Base-by-base conservation (phyloP, 2,329 filamentous ascomycete species). In the Fusarium virguliforme region DNA sequence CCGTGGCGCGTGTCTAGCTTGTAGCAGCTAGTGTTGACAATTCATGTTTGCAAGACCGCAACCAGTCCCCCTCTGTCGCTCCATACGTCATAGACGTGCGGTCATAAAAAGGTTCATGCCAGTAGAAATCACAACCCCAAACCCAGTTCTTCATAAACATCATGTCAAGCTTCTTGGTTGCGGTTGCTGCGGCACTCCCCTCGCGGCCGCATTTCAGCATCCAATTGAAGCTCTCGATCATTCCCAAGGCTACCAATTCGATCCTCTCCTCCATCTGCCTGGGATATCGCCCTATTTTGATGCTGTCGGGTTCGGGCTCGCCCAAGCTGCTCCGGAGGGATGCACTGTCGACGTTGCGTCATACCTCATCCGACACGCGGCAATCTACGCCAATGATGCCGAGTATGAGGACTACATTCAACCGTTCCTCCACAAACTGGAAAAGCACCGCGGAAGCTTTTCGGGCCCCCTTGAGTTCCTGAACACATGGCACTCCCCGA, bases 251-350 rank as follows among this genome's bases (percentile, higher is more conserved):
- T 75, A 75, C 9, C 66, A 63, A 40, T 75, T 75, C 46, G 73
- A 75, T 34, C 71, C 73, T 5, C 73, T 75, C 12, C 57, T 72
- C 1, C 73, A 75, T 10, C 71, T 75, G 3, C 73, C 73, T 0
- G 73, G 73, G 4, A 75, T 74, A 56, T 75, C 73, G n/a, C 73
- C 73, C 2, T 75, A 75, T 30, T 75, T 75, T 13, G 73, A 75
- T 37, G 73, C 73, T 1, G 68, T 75, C 10, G 73, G 73, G 1
- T 75, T 75, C 34, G 73, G 73, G 1, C 51, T 75, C 1, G 60
- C 57, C 7, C 73, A 75, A 1, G 59, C 54, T 12, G 71, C 73
- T 3, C 73, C 73, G 10, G 71, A 75, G 34, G 73, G 73, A 13
- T 75, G 73, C 1, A 75, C 55, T 0, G 71, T 75, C 0, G 74